phyloP scores from a whole-genome alignment of 192 early-diverging fungal species.

The Backusella luteola region DNA sequence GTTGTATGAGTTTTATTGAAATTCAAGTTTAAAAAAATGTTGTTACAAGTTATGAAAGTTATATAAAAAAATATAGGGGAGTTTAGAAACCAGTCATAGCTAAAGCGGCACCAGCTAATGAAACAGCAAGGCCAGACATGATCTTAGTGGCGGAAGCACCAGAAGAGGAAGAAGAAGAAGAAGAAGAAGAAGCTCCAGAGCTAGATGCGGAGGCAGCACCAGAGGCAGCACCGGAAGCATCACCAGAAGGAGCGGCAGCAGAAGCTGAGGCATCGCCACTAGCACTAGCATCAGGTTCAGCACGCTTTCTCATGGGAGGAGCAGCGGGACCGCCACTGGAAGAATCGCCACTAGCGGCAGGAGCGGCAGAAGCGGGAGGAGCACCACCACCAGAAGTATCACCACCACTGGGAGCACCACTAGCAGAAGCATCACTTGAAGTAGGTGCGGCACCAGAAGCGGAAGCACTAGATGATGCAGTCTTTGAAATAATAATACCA shows the following conservation, averaged over 20 bases:
- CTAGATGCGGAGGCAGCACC: not conserved
- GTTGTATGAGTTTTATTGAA: not conserved
- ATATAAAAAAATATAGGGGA: not conserved
- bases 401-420: not conserved
- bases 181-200: not conserved
- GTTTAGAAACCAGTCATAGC: slow-evolving; percentile 3
- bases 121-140: not conserved
- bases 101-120: not conserved
- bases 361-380: not conserved
- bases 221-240: not conserved
- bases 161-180: not conserved
- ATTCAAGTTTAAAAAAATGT: not conserved
- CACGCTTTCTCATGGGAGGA: not conserved
- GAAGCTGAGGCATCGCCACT: not conserved
- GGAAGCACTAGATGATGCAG: not conserved
- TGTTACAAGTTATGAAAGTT: not conserved
- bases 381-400: not conserved
- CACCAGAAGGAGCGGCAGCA: not conserved
- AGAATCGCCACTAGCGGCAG: not conserved
- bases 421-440: not conserved
- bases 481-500: slow-evolving; percentile 12
- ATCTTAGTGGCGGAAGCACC: not conserved
- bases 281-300: not conserved
- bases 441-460: not conserved
- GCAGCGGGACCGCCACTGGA: not conserved